Evolutionary conservation across 2,329 filamentous ascomycete species (phyloP), one percentile per base, ranked within the genome.

Genomic region (Pseudofabraea citricarpa): DNA sequence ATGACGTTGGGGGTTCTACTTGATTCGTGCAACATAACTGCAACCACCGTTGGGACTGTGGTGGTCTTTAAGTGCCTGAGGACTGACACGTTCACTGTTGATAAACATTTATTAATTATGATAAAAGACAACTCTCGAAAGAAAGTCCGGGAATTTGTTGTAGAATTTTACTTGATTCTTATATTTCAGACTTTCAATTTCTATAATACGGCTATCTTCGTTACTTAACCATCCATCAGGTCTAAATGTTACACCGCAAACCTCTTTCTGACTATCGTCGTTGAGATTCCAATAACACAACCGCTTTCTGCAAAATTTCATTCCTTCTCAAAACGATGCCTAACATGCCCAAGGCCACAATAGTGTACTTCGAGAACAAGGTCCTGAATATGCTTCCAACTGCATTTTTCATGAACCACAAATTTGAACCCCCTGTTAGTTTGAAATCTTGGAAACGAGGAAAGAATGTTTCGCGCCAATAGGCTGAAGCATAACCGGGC

Each of bases 401-500:
- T 31, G 27, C 8, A 31, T 15, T 31, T 12, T 18, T 13, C 18
- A 36, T 12, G 16, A 31, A 4, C 36, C 36, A 38, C 13, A 22
- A 23, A 13, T 16, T 20, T 15, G 36, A 38, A 21, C 22, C 22
- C 12, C 36, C 22, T 22, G 9, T 16, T 5, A 38, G 12, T 8
- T 23, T 38, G 18, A 53, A 55, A 42, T 45, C 49, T 24, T 43
- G 38, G 39, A 48, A 55, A 20, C 48, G 35, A 1, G 58, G 57
- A 32, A 60, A 55, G 27, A 54, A 38, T 22, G 54, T 57, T 13
- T 54, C 52, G 19, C 51, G 45, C 61, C 62, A 65, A 45, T 56
- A 65, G 3, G 49, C 51, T 6, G 46, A 48, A 8, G 62, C 62
- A 27, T 57, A 48, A 3, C 58, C 57, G 1, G 63, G 65, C 62